Base-by-base conservation (phyloP, 108 stramenopile species). In the Cyclotella atomus region DNA sequence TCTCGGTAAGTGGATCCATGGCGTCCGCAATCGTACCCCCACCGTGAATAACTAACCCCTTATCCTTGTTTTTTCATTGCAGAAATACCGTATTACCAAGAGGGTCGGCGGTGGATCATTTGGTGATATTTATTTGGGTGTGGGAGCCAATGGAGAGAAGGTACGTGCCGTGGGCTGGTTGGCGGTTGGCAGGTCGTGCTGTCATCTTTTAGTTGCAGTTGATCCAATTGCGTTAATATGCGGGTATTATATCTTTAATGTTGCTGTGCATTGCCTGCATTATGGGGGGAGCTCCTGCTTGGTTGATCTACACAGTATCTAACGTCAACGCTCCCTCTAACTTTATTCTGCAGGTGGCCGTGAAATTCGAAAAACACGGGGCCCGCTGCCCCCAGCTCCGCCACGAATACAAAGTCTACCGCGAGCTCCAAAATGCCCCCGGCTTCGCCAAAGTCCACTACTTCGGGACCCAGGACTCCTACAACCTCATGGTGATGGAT, bases 401-500 rank as follows among this genome's bases (percentile, higher is more conserved):
- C 73, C 98, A 99, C 82, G 99, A 99, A 73, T 97, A 97, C 79
- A 99, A 99, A 85, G 98, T 99, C 33, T 99, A 99, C 89, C 95
- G 98, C 59, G 97, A 98, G 72, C 90, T 99, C 46, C 97, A 98
- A 76, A 94, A 94, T 80, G 95, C 95, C 25, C 95, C 95, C 20
- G 95, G 95, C 41, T 96, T 96, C 57, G 95, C 96, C 69, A 95
- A 98, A 75, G 97, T 99, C 43, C 95, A 97, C 76, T 97, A 97
- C 85, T 99, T 97, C 77, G 98, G 98, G 41, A 94, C 96, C 27
- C 96, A 97, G 68, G 94, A 97, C 72, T 95, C 91, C 41, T 99
- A 97, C 87, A 99, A 99, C 67, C 91, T 98, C 44, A 98, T 99
- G 98, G 98, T 99, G n/a, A 98, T 99, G 98, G 98, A 99, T 71